Conservation (phyloP, 148 eudicot genomes). For the Chenopodium berlandieri region DNA sequence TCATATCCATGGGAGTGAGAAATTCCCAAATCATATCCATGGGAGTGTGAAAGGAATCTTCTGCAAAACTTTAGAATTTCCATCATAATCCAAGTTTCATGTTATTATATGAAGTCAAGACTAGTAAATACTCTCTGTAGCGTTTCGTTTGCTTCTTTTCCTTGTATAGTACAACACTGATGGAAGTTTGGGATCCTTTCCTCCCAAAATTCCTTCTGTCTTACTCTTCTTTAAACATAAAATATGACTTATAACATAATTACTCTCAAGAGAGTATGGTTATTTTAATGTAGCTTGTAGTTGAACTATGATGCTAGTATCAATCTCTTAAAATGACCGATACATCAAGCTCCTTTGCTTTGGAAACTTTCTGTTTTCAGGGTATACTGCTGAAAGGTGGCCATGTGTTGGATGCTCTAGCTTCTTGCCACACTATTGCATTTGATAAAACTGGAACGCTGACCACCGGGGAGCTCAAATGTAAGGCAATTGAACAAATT, state of each 20-base stretch:
- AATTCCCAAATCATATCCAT: not conserved
- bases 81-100: not conserved
- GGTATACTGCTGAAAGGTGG: slow-evolving; percentile 97
- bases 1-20: not conserved
- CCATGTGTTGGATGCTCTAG: slow-evolving; percentile 82
- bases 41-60: not conserved
- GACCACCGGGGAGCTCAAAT: slow-evolving; percentile 89
- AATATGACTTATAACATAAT: not conserved
- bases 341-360: not conserved
- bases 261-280: not conserved
- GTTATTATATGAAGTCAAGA: not conserved
- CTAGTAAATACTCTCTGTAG: not conserved
- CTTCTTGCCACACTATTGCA: slow-evolving; percentile 87
- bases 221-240: not conserved
- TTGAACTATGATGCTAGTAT: not conserved
- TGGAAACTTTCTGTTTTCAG: slow-evolving; percentile 34
- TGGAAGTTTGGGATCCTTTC: not conserved
- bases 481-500: slow-evolving; percentile 93
- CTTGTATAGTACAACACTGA: not conserved
- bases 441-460: slow-evolving; percentile 98
- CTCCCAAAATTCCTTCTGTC: not conserved
- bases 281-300: not conserved
- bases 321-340: not conserved
- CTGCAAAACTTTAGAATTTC: not conserved
- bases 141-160: not conserved